Evolutionary conservation across 441 rosid species (phyloP).

Genomic region (Pelargonium australe): DNA sequence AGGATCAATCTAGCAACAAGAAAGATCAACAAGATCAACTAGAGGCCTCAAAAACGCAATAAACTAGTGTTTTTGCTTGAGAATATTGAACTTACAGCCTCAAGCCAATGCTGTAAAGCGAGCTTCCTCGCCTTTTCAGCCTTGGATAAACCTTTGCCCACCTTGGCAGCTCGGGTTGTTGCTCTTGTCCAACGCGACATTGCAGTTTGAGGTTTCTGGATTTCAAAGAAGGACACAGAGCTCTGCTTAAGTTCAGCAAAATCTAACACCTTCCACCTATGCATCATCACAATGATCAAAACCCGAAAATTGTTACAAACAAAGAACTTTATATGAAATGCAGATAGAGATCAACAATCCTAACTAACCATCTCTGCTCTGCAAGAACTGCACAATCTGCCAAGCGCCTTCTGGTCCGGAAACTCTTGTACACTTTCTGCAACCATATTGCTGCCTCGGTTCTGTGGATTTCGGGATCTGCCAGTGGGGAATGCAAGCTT

Average conservation of each 20-base stretch:
- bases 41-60: constrained; percentile 5
- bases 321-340: neutral
- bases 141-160: constrained; percentile 92
- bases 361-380: constrained; percentile 90
- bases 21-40: constrained; percentile 18
- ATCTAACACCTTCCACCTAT: constrained; percentile 94
- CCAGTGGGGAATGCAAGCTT: constrained; percentile 22
- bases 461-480: constrained; percentile 42
- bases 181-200: constrained; percentile 96
- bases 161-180: constrained; percentile 91
- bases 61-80: neutral
- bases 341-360: constrained; percentile 11
- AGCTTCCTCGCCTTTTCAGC: constrained; percentile 83
- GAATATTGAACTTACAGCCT: constrained; percentile 55
- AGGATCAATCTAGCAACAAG: constrained; percentile 67
- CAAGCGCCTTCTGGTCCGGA: constrained; percentile 82
- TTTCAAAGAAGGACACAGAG: constrained; percentile 85
- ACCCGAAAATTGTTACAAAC: neutral
- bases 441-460: constrained; percentile 68
- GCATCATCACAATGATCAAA: constrained; percentile 8
- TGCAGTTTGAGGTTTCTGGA: constrained; percentile 84
- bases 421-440: constrained; percentile 89
- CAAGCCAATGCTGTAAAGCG: constrained; percentile 94
- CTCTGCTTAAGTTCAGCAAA: constrained; percentile 87
- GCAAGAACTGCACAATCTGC: constrained; percentile 91